Percentiles rank a stretch among this genome's conserved stretches.
These are phyloP conservation scores for Aspergillus sclerotioniger DNA, from an alignment of 495 filamentous ascomycete species.

Conservation along the genomic window DNA sequence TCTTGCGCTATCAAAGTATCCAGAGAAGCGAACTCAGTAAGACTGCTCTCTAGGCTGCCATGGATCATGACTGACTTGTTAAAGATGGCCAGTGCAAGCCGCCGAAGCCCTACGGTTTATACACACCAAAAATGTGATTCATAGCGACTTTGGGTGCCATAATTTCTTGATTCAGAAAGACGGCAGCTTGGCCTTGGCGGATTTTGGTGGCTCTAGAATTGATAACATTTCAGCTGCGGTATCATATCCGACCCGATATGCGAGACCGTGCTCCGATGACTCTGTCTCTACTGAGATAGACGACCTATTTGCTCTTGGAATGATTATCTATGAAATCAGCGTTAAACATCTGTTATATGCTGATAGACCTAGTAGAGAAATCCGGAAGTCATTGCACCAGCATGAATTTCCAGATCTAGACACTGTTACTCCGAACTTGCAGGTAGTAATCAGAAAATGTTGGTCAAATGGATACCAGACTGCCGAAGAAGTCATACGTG, in stretches of 20 bases:
- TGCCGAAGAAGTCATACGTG: background rate
- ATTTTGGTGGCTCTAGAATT: constrained; percentile 4
- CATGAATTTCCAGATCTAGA: background rate
- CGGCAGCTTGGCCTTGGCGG: constrained; percentile 1
- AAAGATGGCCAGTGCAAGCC: constrained; percentile 3
- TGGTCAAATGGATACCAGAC: background rate
- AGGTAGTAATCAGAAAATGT: background rate
- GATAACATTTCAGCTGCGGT: background rate
- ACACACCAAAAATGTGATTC: constrained; percentile 1
- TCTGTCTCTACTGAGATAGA: background rate
- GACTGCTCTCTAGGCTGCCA: background rate
- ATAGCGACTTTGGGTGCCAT: constrained; percentile 2
- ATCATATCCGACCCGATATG: background rate
- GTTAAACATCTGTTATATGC: background rate
- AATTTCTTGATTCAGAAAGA: constrained; percentile 5
- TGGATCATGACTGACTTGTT: no score
- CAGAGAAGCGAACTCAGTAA: background rate
- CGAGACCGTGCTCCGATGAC: background rate
- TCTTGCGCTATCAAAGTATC: background rate
- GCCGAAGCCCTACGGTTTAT: background rate
- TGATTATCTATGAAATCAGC: constrained; percentile 5
- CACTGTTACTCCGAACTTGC: background rate
- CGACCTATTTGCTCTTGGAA: constrained; percentile 2
- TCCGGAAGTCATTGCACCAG: background rate
- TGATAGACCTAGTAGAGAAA: background rate